These are phyloP conservation scores for Eucalyptus dawsonii DNA, from an alignment of 345 rosid genomes.

Conservation along the genomic window DNA sequence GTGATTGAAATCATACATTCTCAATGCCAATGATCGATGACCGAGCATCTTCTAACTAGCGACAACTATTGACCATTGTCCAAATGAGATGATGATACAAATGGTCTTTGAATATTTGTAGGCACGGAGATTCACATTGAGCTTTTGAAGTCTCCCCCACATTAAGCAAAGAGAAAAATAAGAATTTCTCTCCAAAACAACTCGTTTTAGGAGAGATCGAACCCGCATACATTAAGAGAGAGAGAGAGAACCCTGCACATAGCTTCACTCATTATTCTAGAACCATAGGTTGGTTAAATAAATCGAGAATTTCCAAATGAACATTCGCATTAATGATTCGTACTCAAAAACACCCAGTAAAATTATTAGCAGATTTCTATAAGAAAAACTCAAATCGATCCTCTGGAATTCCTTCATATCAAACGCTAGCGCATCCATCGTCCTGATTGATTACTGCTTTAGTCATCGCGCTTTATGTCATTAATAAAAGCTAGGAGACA, in stretches of 20 bases:
- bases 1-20: not conserved
- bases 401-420: not conserved
- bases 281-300: not conserved
- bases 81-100: accelerated
- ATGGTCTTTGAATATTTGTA: too few species aligned
- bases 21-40: not conserved
- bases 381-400: not conserved
- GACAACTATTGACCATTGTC: not conserved
- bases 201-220: not conserved
- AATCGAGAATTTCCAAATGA: not conserved
- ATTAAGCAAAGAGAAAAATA: not conserved
- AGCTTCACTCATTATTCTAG: not conserved
- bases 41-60: not conserved
- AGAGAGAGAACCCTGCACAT: too few species aligned
- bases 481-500: not conserved
- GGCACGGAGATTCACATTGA: not conserved
- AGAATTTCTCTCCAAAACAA: too few species aligned
- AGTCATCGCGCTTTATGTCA: not conserved
- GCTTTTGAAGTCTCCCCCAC: not conserved
- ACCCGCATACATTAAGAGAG: not conserved
- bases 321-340: not conserved
- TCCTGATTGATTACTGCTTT: not conserved
- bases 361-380: not conserved
- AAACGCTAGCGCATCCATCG: not conserved
- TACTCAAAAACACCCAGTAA: not conserved